Base-by-base conservation (phyloP, 208 protist species). In the Herpetomonas muscarum region DNA sequence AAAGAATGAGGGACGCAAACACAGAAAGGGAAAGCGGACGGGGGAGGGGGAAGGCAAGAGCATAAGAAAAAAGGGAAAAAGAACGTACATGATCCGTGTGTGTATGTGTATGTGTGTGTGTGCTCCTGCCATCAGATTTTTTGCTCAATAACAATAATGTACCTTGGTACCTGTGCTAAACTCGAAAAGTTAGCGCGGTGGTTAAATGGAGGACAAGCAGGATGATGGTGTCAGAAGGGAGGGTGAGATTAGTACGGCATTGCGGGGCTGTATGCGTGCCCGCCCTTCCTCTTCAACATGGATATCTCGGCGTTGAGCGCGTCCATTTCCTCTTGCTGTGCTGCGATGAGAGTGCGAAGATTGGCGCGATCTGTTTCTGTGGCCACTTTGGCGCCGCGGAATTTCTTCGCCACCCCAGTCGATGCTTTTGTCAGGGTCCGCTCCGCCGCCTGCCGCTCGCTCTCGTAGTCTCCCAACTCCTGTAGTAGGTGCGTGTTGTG, bases 291-390 rank as follows among this genome's bases (percentile, higher is more conserved):
- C 12, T 82, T 74, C 63, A 98, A 71, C 84, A 97, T 95, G 30
- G 79, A 61, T 31, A 98, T 90, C 65, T 98, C 94, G 0, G 79
- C 75, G 19, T 76, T 88, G 19, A 98, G 78, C 9, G 87, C 83
- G n/a, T 97, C 93, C 36, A 98, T 93, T 65, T 98, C 94, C 44
- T 87, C 76, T 61, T 94, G 82, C 70, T 97, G 94, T 26, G 88
- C 78, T 3, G 81, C 61, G 10, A 98, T 92, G 2, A 97, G 76
- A 22, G 91, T 68, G n/a, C 85, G 75, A 21, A 97, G 74, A 19
- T 88, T 89, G 46, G 67, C 65, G 12, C 86, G 74, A 47, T 96
- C 90, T 36, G 81, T 68, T 47, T 64, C 72, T 21, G 90, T 92
- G n/a, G 90, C 93, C 5, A 95, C 79, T 1, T 61, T 68, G 15